Conservation (phyloP, 1,284 basidiomycete genomes). For the Tilletia caries region DNA sequence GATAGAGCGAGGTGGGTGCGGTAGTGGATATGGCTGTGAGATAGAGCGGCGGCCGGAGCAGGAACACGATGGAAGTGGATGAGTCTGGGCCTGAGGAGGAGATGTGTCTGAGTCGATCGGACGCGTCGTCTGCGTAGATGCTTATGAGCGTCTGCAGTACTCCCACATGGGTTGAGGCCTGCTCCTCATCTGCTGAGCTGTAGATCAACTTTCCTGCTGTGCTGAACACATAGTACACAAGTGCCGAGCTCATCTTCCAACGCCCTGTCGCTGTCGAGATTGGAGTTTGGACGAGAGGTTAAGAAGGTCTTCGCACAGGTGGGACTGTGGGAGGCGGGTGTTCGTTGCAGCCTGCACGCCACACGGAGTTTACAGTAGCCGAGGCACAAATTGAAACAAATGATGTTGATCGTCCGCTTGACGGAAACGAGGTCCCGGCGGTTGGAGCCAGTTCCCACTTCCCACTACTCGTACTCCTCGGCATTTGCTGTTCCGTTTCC, state of each 20-base stretch:
- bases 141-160: conserved; percentile 93
- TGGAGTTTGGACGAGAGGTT: no score
- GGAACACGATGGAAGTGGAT: conserved; percentile 71
- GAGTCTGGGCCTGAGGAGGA: conserved; percentile 21
- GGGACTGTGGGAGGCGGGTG: no score
- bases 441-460: no score
- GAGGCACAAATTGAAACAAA: no score
- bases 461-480: no score
- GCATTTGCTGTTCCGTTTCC: no score
- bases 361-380: no score
- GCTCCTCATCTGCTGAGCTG: conserved; percentile 56
- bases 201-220: conserved; percentile 45
- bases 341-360: no score
- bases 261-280: no score
- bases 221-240: conserved; percentile 39
- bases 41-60: conserved; percentile 81
- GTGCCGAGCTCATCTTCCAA: conserved; percentile 14
- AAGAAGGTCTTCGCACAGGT: no score
- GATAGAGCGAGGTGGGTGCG: neutral
- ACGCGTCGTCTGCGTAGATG: conserved; percentile 53
- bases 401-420: no score
- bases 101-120: conserved; percentile 35
- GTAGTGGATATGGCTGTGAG: conserved; percentile 74
- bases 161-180: conserved; percentile 76
- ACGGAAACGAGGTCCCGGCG: no score